A percentile compares a stretch with the other conserved stretches of the same genome.
These are phyloP conservation scores for Exserohilum rostratum DNA, from an alignment of 2,329 filamentous ascomycete species.

Conservation along the genomic window DNA sequence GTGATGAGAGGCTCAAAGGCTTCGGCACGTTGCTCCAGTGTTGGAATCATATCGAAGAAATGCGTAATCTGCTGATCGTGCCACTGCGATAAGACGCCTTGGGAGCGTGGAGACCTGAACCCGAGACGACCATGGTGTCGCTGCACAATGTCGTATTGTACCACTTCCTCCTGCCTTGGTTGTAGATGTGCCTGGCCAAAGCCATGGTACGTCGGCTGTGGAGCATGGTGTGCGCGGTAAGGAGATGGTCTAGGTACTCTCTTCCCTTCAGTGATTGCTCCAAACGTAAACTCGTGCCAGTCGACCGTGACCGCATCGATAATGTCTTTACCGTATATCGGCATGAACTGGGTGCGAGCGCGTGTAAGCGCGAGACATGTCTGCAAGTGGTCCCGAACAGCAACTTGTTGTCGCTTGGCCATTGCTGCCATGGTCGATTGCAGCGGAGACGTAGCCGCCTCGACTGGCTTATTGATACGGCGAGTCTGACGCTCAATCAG, in stretches of 20 bases:
- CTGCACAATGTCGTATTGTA: constrained; percentile 52
- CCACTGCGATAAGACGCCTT: constrained; percentile 62
- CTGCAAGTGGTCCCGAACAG: constrained; percentile 75
- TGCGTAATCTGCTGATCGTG: constrained; percentile 71
- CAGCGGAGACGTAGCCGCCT: constrained; percentile 65
- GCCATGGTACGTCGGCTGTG: constrained; percentile 15
- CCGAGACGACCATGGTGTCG: constrained; percentile 37
- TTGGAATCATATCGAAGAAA: constrained; percentile 72
- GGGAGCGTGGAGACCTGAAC: constrained; percentile 38
- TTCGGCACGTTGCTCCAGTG: constrained; percentile 73
- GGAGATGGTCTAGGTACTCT: constrained; percentile 18
- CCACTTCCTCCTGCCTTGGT: constrained; percentile 14
- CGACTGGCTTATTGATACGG: constrained; percentile 57
- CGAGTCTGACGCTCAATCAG: constrained; percentile 73
- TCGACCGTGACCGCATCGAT: constrained; percentile 74
- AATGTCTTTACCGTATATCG: constrained; percentile 81
- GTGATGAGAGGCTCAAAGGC: constrained; percentile 76
- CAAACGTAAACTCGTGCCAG: constrained; percentile 43
- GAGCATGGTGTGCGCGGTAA: constrained; percentile 15
- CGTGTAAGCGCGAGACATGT: constrained; percentile 81
- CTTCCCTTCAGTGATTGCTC: constrained; percentile 50
- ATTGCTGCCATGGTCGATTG: constrained; percentile 73
- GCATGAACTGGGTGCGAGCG: constrained; percentile 77
- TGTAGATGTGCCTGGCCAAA: constrained; percentile 34
- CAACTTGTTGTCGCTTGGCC: constrained; percentile 68